Percentiles rank a stretch among this genome's conserved stretches.
Evolutionary conservation across 768 basidiomycete species (phyloP).

Genomic region (Lactarius quietus): DNA sequence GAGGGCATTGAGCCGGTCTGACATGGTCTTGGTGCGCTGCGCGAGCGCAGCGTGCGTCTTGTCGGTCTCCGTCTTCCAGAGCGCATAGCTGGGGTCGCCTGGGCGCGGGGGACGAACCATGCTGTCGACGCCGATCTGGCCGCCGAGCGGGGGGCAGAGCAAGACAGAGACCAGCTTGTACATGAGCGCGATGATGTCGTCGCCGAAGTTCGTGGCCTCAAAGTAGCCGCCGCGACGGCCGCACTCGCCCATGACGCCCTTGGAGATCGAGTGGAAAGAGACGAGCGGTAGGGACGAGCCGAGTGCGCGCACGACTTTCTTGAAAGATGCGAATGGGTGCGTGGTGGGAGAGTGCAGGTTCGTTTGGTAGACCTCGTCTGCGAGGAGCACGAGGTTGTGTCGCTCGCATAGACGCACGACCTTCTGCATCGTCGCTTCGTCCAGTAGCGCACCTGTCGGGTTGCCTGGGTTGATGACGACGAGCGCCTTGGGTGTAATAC

Average conservation of each 20-base stretch:
- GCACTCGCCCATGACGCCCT: conserved; percentile 95
- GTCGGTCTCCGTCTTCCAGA: conserved; percentile 83
- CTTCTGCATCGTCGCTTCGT: conserved; percentile 61
- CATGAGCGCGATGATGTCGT: conserved; percentile 76
- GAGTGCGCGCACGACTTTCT: conserved; percentile 70
- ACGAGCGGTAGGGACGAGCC: conserved; percentile 77
- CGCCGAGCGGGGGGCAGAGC: conserved; percentile 85
- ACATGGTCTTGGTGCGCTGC: conserved; percentile 68
- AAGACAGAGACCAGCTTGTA: conserved; percentile 96
- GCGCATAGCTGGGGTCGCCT: conserved; percentile 69
- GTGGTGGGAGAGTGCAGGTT: conserved; percentile 72
- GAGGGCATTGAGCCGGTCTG: conserved; percentile 71
- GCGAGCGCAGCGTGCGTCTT: conserved; percentile 73
- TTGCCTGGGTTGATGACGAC: conserved; percentile 99
- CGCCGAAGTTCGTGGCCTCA: conserved; percentile 78
- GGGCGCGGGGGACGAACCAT: conserved; percentile 86
- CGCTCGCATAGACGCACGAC: conserved; percentile 85
- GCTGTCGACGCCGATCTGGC: conserved; percentile 92
- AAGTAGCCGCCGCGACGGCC: conserved; percentile 97
- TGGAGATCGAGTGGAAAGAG: conserved; percentile 97
- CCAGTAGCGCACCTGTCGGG: conserved; percentile 87
- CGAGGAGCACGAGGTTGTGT: conserved; percentile 82
- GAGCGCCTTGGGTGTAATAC: conserved; percentile 70
- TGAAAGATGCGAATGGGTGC: conserved; percentile 90
- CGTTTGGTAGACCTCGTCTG: conserved; percentile 97